A percentile compares a stretch with the other conserved stretches of the same genome.
These are phyloP conservation scores for Saccharomycopsis oosterbeekiorum DNA, from an alignment of 805 yeast genomes.

Conservation along the genomic window DNA sequence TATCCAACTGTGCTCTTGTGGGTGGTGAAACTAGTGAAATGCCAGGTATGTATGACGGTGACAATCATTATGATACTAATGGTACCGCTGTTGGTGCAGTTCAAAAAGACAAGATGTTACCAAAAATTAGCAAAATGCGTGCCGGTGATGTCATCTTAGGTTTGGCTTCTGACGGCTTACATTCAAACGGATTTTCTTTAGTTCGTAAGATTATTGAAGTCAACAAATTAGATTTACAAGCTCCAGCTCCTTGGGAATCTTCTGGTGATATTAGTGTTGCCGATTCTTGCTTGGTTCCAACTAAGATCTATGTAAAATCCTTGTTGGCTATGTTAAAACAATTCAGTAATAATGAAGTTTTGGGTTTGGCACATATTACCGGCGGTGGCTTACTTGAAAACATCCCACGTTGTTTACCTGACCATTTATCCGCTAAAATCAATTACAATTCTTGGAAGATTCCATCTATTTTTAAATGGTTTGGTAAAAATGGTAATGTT, in stretches of 20 bases:
- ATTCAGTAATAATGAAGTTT: conserved; percentile 31
- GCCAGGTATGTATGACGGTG: conserved; percentile 94
- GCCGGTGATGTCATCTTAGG: conserved; percentile 82
- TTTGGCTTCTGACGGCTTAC: conserved; percentile 83
- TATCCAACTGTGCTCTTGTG: conserved; percentile 93
- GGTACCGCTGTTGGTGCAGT: conserved; percentile 99
- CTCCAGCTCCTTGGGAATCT: conserved; percentile 69
- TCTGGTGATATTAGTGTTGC: conserved; percentile 56
- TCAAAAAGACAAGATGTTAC: conserved; percentile 60
- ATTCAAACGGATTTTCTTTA: conserved; percentile 92
- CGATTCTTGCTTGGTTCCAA: conserved; percentile 78
- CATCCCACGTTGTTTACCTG: conserved; percentile 89
- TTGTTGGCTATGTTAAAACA: conserved; percentile 63
- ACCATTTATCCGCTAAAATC: conserved; percentile 64
- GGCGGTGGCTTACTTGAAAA: conserved; percentile 98
- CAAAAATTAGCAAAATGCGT: conserved; percentile 55
- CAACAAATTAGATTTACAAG: conserved; percentile 59
- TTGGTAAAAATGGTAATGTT: conserved; percentile 83
- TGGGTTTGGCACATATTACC: conserved; percentile 94
- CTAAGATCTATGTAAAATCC: conserved; percentile 90
- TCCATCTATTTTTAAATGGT: conserved; percentile 88
- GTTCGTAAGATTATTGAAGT: conserved; percentile 86
- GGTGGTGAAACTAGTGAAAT: conserved; percentile 99
- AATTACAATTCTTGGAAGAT: conserved; percentile 77
- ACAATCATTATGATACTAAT: conserved; percentile 94